Evolutionary conservation across 2,329 filamentous ascomycete genomes (phyloP), one percentile per base, ranked within the genome.

Genomic region (Colletotrichum trifolii): DNA sequence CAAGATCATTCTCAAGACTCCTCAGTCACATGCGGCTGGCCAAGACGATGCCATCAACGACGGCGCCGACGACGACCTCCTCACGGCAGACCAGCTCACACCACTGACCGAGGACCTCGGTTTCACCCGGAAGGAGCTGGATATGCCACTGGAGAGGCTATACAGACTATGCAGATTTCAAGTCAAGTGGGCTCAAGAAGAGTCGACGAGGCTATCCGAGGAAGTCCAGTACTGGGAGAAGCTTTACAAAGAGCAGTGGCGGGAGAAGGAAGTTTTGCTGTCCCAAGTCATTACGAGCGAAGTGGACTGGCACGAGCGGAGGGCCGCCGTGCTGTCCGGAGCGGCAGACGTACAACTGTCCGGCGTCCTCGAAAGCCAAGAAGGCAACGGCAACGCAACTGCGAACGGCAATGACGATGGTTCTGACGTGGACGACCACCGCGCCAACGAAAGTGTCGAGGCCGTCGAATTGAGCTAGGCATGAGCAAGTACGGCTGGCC

Each of bases 201-300:
- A 94, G 55, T 81, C 83, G 62, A 88, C 91, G 56, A 77, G 82
- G 43, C 80, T 96, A 54, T 85, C 85, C 70, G 81, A 81, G 59
- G 89, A 94, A 74, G 87, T 89, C 69, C 87, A 89, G 68, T 79
- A 81, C 47, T 85, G 91, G 75, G 91, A 95, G 75, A 85, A 86
- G 40, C 72, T 83, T 11, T 89, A 91, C 76, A 87, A 87, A 74
- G 83, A 88, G 67, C 91, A 93, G 73, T 96, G 92, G 92, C 80
- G 88, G 12, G 88, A 92, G 77, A 95, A 95, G 77, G 92, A 96
- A 77, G 84, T 92, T 36, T 77, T 95, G 15, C 77, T 96, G n/a
- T 87, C 92, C 62, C 92, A 93, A 72, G 84, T 91, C 38, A 84
- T 93, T 70, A 77, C 84, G 71, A 84, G 81, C 71, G 92, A 95